phyloP scores from a whole-genome alignment of 192 early-diverging fungal genomes.

The Irineochytrium annulatum region DNA sequence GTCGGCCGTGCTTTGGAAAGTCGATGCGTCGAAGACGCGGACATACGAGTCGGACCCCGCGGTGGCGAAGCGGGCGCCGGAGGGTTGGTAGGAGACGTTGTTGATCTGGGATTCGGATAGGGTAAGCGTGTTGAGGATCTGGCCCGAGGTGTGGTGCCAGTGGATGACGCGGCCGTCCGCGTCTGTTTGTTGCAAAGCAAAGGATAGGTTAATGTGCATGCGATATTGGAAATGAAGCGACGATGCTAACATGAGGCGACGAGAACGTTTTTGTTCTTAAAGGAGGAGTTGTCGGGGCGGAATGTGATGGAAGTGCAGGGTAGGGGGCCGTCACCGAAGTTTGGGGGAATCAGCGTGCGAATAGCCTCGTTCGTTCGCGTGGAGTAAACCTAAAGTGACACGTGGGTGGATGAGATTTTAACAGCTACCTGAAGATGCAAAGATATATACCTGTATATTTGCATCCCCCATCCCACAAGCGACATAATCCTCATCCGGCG shows the following conservation, averaged over 20 bases:
- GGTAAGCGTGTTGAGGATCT: constrained; percentile 34
- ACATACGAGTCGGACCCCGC: constrained; percentile 38
- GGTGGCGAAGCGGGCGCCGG: constrained; percentile 37
- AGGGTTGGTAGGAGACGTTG: constrained; percentile 28
- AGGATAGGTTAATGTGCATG: not conserved
- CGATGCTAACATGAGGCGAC: constrained; percentile 43
- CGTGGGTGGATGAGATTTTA: not conserved
- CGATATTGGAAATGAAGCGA: constrained; percentile 7
- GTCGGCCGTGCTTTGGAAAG: constrained; percentile 4
- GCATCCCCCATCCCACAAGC: constrained; percentile 36
- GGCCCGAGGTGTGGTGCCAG: constrained; percentile 48
- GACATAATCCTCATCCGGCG: constrained; percentile 44
- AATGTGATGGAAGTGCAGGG: constrained; percentile 49
- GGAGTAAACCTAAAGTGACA: constrained; percentile 27
- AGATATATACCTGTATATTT: constrained; percentile 28
- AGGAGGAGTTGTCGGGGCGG: constrained; percentile 30
- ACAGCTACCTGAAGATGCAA: not conserved
- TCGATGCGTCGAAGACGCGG: constrained; percentile 41
- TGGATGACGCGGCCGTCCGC: constrained; percentile 49
- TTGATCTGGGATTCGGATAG: constrained; percentile 35
- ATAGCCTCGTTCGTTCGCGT: constrained; percentile 24
- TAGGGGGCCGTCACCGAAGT: constrained; percentile 8
- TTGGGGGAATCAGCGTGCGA: constrained; percentile 7
- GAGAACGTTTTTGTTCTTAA: constrained; percentile 49
- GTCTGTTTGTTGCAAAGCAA: constrained; percentile 20